Percentiles rank a stretch among this genome's conserved stretches.
Conservation (phyloP, 1,139 yeast genomes). For the Yamadazyma mexicana region DNA sequence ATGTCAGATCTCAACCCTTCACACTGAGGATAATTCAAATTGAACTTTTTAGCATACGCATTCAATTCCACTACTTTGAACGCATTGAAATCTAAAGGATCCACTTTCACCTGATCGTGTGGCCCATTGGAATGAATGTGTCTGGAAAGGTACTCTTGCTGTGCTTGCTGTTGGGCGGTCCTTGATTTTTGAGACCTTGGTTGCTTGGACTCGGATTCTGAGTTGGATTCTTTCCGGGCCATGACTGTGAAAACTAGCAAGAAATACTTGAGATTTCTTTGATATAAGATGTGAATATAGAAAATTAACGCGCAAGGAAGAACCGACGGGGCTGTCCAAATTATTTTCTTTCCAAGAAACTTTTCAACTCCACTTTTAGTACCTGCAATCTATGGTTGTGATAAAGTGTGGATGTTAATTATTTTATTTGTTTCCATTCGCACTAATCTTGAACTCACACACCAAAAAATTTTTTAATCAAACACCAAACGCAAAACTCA, state of each 20-base stretch:
- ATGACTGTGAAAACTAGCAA: slow-evolving; percentile 8
- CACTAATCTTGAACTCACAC: no score
- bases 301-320: no score
- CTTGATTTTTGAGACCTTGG: slow-evolving; percentile 52
- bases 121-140: slow-evolving; percentile 69
- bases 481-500: no score
- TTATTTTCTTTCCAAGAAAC: no score
- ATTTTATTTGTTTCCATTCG: no score
- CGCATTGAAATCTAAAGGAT: slow-evolving; percentile 61
- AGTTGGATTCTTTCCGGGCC: slow-evolving; percentile 38
- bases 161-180: slow-evolving; percentile 54
- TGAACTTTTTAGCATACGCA: slow-evolving; percentile 56
- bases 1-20: slow-evolving; percentile 61
- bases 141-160: slow-evolving; percentile 56
- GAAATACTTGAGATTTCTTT: no score
- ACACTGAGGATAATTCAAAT: slow-evolving; percentile 49
- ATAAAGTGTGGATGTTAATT: no score
- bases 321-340: no score
- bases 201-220: slow-evolving; percentile 44
- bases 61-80: slow-evolving; percentile 56
- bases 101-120: slow-evolving; percentile 45
- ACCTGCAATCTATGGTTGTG: no score
- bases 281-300: no score
- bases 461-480: no score
- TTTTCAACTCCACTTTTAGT: no score